Percentiles rank a stretch among this genome's conserved stretches.
These are phyloP conservation scores for Lachancea sp. DNA, from an alignment of 805 yeast species.

Conservation along the genomic window DNA sequence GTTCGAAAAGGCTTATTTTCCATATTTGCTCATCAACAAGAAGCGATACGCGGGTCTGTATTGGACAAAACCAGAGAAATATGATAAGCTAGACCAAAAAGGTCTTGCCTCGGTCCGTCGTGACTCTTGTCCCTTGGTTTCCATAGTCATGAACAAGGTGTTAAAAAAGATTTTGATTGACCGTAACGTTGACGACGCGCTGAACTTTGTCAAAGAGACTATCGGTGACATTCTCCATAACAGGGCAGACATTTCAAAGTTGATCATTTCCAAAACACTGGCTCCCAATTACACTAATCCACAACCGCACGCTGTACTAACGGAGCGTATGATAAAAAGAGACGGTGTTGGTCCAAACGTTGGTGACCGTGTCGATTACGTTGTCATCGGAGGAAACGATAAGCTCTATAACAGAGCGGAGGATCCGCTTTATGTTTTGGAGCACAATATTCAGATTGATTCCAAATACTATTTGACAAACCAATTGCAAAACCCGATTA, in stretches of 20 bases:
- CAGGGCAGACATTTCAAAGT: constrained; percentile 83
- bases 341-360: constrained; percentile 97
- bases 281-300: constrained; percentile 92
- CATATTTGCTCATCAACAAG: constrained; percentile 88
- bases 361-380: constrained; percentile 98
- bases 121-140: constrained; percentile 93
- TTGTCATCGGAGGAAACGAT: constrained; percentile 73
- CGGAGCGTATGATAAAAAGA: constrained; percentile 92
- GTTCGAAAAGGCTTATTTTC: constrained; percentile 94
- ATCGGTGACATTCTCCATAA: constrained; percentile 89
- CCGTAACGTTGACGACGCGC: constrained; percentile 79
- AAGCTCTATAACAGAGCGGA: constrained; percentile 94
- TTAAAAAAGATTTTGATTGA: constrained; percentile 79
- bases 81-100: constrained; percentile 95
- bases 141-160: constrained; percentile 88
- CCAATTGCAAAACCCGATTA: constrained; percentile 85
- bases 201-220: constrained; percentile 74
- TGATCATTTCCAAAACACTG: constrained; percentile 89
- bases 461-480: constrained; percentile 90
- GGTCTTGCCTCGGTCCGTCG: constrained; percentile 98
- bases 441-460: constrained; percentile 87
- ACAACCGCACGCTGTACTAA: constrained; percentile 95
- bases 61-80: constrained; percentile 91
- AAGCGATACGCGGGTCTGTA: constrained; percentile 95
- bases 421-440: constrained; percentile 90